phyloP scores from a whole-genome alignment of 2,329 filamentous ascomycete genomes.

The Dothistroma pini region DNA sequence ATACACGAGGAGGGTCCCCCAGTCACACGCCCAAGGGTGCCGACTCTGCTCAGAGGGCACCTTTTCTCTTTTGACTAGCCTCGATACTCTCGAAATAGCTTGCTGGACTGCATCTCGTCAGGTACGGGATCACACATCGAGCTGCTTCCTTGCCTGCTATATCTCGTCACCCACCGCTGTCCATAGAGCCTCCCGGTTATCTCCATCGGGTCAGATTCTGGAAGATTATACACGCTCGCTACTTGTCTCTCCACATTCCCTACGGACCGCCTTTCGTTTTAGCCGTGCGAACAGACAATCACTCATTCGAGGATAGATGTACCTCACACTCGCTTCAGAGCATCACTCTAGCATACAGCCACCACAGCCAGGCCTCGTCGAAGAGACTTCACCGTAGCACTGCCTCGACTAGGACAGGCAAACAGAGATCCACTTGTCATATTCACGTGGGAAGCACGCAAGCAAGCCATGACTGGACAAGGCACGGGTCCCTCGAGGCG shows the following conservation, averaged over 20 bases:
- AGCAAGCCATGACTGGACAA: slow-evolving; percentile 74
- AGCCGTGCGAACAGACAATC: not conserved
- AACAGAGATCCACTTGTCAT: not conserved
- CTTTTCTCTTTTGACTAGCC: not conserved
- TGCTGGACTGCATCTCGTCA: slow-evolving; percentile 8
- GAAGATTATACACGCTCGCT: slow-evolving; percentile 10
- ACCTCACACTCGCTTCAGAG: slow-evolving; percentile 5
- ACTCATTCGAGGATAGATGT: not conserved
- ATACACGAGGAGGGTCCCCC: slow-evolving; percentile 14
- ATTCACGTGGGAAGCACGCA: not conserved
- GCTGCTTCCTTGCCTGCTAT: slow-evolving; percentile 4
- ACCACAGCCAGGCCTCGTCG: not conserved
- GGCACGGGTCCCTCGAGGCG: slow-evolving; percentile 86
- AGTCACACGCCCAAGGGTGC: not conserved
- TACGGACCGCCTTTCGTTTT: slow-evolving; percentile 6
- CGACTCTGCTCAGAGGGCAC: not conserved
- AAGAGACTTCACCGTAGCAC: not conserved
- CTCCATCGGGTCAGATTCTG: slow-evolving; percentile 10
- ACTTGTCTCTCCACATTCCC: slow-evolving; percentile 9
- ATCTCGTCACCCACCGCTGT: not conserved
- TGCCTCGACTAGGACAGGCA: not conserved
- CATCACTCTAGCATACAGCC: slow-evolving; percentile 1
- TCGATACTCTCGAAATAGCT: not conserved
- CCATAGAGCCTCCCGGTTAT: slow-evolving; percentile 7
- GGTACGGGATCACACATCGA: slow-evolving; percentile 4